A percentile compares a stretch with the other conserved stretches of the same genome.
phyloP scores from a whole-genome alignment of 208 protist species.

The Leishmania mexicana region DNA sequence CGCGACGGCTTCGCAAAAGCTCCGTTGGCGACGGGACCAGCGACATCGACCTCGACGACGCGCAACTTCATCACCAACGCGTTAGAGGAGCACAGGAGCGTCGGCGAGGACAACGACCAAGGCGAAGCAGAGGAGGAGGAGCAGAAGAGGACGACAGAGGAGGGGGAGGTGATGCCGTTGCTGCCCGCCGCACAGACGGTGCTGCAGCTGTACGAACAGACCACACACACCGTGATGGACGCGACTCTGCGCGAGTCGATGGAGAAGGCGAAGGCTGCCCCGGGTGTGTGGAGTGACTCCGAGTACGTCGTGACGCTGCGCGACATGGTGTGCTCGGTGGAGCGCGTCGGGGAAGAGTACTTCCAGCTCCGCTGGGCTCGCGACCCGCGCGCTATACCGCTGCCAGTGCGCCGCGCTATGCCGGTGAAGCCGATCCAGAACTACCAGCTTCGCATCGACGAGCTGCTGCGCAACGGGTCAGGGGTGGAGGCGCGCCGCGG shows the following conservation, averaged over 20 bases:
- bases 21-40: background rate
- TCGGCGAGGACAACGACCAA: background rate
- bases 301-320: conserved; percentile 77
- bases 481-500: conserved; percentile 23
- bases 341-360: conserved; percentile 79
- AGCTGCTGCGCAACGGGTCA: conserved; percentile 60
- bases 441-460: conserved; percentile 81
- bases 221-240: conserved; percentile 14
- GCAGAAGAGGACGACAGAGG: background rate
- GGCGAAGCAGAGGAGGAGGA: background rate
- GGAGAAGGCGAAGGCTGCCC: conserved; percentile 45
- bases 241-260: conserved; percentile 47
- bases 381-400: conserved; percentile 48
- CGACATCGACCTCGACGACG: conserved; percentile 3
- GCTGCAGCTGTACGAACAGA: conserved; percentile 19
- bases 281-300: conserved; percentile 80
- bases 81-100: background rate
- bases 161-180: background rate
- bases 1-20: conserved; percentile 44
- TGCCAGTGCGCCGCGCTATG: conserved; percentile 53
- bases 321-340: conserved; percentile 75
- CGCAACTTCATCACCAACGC: conserved; percentile 6
- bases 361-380: conserved; percentile 83
- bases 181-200: background rate
- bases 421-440: conserved; percentile 49